Conservation (phyloP, 768 basidiomycete genomes). For the Fomitopsis pulvina region DNA sequence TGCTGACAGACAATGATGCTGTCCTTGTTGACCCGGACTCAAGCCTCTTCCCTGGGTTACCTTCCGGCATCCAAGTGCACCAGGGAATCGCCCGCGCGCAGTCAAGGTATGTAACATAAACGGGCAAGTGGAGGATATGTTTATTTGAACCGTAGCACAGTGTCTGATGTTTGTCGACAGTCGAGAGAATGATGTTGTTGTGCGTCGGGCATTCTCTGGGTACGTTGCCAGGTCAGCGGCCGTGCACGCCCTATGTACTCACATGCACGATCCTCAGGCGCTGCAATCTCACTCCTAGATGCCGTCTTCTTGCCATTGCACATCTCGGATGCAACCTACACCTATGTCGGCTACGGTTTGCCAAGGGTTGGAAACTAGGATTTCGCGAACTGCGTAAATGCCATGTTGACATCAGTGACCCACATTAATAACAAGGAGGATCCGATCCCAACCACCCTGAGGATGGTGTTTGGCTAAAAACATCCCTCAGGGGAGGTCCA, state of each 20-base stretch:
- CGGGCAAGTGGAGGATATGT: background rate
- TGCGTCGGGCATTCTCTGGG: conserved; percentile 40
- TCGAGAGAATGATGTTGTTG: conserved; percentile 31
- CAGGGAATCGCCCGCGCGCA: conserved; percentile 41
- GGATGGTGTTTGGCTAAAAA: conserved; percentile 35
- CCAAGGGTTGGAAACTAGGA: conserved; percentile 47
- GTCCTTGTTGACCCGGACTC: conserved; percentile 27
- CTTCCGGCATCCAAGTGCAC: conserved; percentile 36
- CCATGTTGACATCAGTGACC: conserved; percentile 33
- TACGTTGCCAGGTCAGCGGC: conserved; percentile 5
- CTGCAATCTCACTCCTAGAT: conserved; percentile 46
- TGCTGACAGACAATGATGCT: conserved; percentile 38
- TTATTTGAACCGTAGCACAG: conserved; percentile 25
- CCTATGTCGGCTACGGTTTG: conserved; percentile 25
- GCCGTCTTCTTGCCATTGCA: conserved; percentile 48
- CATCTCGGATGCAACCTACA: conserved; percentile 28
- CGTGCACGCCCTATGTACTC: background rate
- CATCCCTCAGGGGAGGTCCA: conserved; percentile 37
- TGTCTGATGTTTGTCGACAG: conserved; percentile 37
- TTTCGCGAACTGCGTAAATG: conserved; percentile 52
- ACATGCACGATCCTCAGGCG: conserved; percentile 27
- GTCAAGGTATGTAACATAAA: conserved; percentile 28
- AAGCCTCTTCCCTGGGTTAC: conserved; percentile 44
- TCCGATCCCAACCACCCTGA: conserved; percentile 28
- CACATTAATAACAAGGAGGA: conserved; percentile 50